Conservation (phyloP, 495 filamentous ascomycete genomes). For the Podospora fimiseda region DNA sequence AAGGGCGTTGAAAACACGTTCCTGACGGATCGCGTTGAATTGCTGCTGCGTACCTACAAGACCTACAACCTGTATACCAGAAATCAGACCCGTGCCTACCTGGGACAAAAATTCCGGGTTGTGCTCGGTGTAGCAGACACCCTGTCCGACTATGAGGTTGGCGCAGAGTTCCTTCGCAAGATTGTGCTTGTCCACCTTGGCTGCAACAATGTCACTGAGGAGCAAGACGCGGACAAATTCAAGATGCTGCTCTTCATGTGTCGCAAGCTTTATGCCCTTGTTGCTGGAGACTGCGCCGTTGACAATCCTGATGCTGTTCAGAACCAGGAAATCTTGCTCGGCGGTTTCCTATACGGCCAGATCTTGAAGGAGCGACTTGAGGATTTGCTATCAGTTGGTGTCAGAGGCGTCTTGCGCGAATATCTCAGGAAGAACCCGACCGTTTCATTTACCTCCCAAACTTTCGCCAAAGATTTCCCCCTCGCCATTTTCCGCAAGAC, state of each 20-base stretch:
- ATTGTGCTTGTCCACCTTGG: constrained; percentile 88
- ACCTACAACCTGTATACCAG: constrained; percentile 73
- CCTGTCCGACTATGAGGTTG: constrained; percentile 78
- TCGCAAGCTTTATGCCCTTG: constrained; percentile 85
- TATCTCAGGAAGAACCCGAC: constrained; percentile 61
- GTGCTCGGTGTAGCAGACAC: constrained; percentile 75
- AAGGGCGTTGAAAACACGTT: constrained; percentile 82
- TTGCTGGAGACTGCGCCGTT: constrained; percentile 81
- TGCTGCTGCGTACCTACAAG: constrained; percentile 89
- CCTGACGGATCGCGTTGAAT: constrained; percentile 87
- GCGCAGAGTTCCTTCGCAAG: constrained; percentile 81
- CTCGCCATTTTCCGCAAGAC: constrained; percentile 66
- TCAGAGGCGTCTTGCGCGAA: constrained; percentile 57
- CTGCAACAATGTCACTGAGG: constrained; percentile 68
- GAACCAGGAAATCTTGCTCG: constrained; percentile 87
- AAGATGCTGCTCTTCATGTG: constrained; percentile 94
- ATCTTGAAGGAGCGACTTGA: constrained; percentile 91
- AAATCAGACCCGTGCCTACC: constrained; percentile 67
- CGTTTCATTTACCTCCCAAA: constrained; percentile 58
- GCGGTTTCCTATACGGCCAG: constrained; percentile 89
- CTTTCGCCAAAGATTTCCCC: constrained; percentile 73
- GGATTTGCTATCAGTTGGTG: constrained; percentile 65
- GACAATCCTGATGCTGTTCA: constrained; percentile 96
- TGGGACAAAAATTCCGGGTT: constrained; percentile 83
- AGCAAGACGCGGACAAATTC: constrained; percentile 86